Percentiles rank a stretch among this genome's conserved stretches.
phyloP scores from a whole-genome alignment of 345 rosid genomes.

The Psidium guajava region DNA sequence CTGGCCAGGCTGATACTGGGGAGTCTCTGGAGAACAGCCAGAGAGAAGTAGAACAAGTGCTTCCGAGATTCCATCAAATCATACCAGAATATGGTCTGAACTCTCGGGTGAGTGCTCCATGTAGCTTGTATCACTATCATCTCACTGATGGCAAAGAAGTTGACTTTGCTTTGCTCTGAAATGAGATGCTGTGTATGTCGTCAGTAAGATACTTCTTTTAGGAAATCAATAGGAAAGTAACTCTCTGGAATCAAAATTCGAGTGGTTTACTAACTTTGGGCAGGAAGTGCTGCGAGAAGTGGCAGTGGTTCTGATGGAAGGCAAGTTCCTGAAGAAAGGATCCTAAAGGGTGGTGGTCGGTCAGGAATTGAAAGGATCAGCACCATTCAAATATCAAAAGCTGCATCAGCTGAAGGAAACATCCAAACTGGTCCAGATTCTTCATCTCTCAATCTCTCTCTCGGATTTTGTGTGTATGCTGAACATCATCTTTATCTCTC shows the following conservation, averaged over 20 bases:
- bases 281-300: slow-evolving; percentile 68
- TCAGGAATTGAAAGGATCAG: slow-evolving; percentile 47
- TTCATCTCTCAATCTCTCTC: neutral
- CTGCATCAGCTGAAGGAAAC: slow-evolving; percentile 20
- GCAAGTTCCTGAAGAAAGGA: slow-evolving; percentile 34
- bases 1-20: slow-evolving; percentile 17
- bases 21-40: slow-evolving; percentile 31
- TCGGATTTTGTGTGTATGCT: neutral
- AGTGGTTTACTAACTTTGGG: neutral
- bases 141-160: neutral
- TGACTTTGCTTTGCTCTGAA: neutral
- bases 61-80: slow-evolving; percentile 63
- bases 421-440: slow-evolving; percentile 34
- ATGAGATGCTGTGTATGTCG: neutral
- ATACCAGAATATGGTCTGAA: slow-evolving; percentile 86
- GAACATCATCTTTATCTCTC: neutral
- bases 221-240: neutral
- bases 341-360: slow-evolving; percentile 22
- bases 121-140: neutral
- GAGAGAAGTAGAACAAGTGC: slow-evolving; percentile 35
- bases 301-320: slow-evolving; percentile 45
- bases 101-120: slow-evolving; percentile 49
- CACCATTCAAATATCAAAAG: slow-evolving; percentile 46
- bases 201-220: neutral
- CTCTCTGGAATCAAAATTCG: neutral